A percentile compares a stretch with the other conserved stretches of the same genome.
Conservation (phyloP, 805 yeast genomes). For the Diddensiella caesifluorescens region DNA sequence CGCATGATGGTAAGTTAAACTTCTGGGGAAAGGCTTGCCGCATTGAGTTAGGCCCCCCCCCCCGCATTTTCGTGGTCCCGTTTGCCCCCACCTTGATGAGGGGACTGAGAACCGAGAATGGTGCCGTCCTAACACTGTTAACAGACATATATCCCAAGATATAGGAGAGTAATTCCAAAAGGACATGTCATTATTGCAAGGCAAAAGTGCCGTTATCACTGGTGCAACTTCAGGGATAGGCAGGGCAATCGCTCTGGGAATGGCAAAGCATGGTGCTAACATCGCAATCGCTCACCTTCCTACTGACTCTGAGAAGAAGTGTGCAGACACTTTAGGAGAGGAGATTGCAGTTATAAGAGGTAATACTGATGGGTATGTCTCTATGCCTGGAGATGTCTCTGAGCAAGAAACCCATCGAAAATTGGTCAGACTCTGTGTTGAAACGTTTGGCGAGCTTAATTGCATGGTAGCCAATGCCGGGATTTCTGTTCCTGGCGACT, state of each 20-base stretch:
- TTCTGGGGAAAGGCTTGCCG: too few species aligned
- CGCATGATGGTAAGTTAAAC: too few species aligned
- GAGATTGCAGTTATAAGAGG: slow-evolving; percentile 22
- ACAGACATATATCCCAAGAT: too few species aligned
- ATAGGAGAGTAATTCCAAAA: too few species aligned
- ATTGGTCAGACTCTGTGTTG: slow-evolving; percentile 29
- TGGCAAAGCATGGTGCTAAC: slow-evolving; percentile 40
- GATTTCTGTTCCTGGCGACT: slow-evolving; percentile 35
- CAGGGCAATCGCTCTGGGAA: slow-evolving; percentile 39
- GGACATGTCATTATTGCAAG: not conserved
- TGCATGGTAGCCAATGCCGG: slow-evolving; percentile 46
- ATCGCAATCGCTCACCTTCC: slow-evolving; percentile 36
- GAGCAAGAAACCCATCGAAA: slow-evolving; percentile 35
- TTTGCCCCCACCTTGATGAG: too few species aligned
- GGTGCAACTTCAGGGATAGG: slow-evolving; percentile 48
- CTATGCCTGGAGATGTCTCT: slow-evolving; percentile 41
- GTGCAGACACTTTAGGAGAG: slow-evolving; percentile 54
- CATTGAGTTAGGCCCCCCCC: too few species aligned
- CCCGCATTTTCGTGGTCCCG: too few species aligned
- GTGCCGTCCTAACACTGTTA: too few species aligned
- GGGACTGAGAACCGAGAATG: too few species aligned
- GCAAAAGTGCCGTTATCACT: slow-evolving; percentile 34
- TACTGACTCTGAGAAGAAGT: slow-evolving; percentile 28
- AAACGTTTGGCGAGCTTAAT: slow-evolving; percentile 37
- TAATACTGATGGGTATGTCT: slow-evolving; percentile 24